Evolutionary conservation across 257 asterid species (phyloP).

Genomic region (Capsicum pubescens): DNA sequence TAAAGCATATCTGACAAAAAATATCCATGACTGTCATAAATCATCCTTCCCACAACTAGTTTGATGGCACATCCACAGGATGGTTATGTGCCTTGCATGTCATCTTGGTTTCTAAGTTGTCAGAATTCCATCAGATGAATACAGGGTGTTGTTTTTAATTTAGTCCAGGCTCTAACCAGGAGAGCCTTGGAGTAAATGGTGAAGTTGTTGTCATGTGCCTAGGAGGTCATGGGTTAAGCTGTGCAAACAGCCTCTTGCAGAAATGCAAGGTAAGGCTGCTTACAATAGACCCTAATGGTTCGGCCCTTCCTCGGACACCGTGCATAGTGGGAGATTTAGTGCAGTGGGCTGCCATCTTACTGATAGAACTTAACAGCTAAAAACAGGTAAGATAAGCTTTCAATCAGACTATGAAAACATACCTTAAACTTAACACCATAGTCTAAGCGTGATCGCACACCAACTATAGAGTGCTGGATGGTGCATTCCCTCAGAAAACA

Average conservation of each 20-base stretch:
- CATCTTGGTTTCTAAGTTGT: not conserved
- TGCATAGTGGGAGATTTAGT: too few relatives aligned
- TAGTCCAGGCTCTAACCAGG: constrained; percentile 2
- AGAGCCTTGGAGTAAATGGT: too few relatives aligned
- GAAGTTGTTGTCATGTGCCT: too few relatives aligned
- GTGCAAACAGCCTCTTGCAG: too few relatives aligned
- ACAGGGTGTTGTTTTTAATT: not conserved
- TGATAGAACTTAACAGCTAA: not conserved
- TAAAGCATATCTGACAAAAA: not conserved
- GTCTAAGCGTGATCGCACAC: constrained; percentile 84
- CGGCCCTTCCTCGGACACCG: too few relatives aligned
- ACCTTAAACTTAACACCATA: constrained; percentile 86
- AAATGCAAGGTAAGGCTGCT: too few relatives aligned
- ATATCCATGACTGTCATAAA: not conserved
- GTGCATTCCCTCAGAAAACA: constrained; percentile 84
- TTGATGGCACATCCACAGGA: constrained; percentile 4
- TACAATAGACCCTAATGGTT: too few relatives aligned
- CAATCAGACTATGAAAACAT: constrained; percentile 28
- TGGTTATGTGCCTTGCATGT: constrained; percentile 1
- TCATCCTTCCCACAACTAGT: constrained; percentile 24
- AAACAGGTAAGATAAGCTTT: constrained; percentile 17
- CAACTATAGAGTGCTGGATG: constrained; percentile 85
- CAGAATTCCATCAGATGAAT: constrained; percentile 11
- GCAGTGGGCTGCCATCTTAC: too few relatives aligned
- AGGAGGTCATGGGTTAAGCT: too few relatives aligned